Conservation (phyloP, 345 rosid species). For the Euphorbia lathyris region DNA sequence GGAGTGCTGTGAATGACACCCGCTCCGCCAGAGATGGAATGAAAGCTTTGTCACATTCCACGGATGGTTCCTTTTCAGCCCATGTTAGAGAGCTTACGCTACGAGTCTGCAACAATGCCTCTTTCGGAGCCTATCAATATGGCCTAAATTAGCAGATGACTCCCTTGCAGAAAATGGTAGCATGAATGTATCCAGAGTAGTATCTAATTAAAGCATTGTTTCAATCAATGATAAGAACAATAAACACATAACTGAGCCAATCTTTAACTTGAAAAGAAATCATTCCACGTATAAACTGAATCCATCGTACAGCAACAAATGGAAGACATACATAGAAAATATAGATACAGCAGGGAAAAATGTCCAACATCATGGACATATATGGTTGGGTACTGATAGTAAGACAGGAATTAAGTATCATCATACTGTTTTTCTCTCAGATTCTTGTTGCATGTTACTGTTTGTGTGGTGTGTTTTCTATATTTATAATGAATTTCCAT, state of each 20-base stretch:
- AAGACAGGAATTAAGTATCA: too few relatives aligned
- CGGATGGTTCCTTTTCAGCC: slow-evolving; percentile 53
- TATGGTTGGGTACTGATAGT: too few relatives aligned
- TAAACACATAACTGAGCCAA: neutral
- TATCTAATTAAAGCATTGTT: neutral
- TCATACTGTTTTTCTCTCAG: too few relatives aligned
- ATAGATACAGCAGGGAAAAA: too few relatives aligned
- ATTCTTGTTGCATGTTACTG: too few relatives aligned
- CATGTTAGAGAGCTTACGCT: slow-evolving; percentile 53
- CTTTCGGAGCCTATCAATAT: slow-evolving; percentile 51
- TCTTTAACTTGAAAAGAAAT: neutral
- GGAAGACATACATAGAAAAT: neutral
- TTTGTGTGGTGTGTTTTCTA: too few relatives aligned
- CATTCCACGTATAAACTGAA: neutral
- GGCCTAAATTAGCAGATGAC: slow-evolving; percentile 21
- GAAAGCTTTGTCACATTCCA: slow-evolving; percentile 52
- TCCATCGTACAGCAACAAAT: neutral
- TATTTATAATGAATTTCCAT: too few relatives aligned
- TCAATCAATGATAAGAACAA: neutral
- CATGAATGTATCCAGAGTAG: neutral
- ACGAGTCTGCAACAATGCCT: slow-evolving; percentile 55
- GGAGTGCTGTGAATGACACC: slow-evolving; percentile 63
- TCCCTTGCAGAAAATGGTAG: slow-evolving; percentile 6
- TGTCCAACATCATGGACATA: too few relatives aligned
- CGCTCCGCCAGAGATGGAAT: slow-evolving; percentile 60